A percentile compares a stretch with the other conserved stretches of the same genome.
Conservation (phyloP, 495 filamentous ascomycete genomes). For the Hypoxylon perforatum region DNA sequence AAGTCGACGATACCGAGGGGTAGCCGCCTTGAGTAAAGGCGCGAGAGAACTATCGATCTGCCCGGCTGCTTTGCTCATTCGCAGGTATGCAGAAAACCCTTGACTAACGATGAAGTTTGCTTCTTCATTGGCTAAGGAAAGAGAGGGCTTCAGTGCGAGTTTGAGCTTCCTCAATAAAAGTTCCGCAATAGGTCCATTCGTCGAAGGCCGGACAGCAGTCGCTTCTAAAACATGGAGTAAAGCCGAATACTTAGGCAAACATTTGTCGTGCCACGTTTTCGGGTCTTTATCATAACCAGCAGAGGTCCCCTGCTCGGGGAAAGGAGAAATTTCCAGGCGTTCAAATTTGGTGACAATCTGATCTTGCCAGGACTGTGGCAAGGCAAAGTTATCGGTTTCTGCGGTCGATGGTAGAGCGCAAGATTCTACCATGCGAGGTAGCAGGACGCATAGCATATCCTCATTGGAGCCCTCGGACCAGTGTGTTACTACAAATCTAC, state of each 20-base stretch:
- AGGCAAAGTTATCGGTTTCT: constrained; percentile 66
- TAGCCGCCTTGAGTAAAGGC: constrained; percentile 68
- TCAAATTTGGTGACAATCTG: constrained; percentile 74
- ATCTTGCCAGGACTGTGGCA: constrained; percentile 75
- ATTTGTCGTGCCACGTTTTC: constrained; percentile 64
- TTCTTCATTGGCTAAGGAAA: constrained; percentile 64
- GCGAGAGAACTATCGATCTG: constrained; percentile 65
- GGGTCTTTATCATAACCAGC: constrained; percentile 60
- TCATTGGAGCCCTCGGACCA: constrained; percentile 74
- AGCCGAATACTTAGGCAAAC: constrained; percentile 66
- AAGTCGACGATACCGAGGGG: constrained; percentile 69
- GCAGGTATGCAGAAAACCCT: constrained; percentile 64
- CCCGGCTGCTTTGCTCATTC: constrained; percentile 59
- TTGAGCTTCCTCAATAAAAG: constrained; percentile 66
- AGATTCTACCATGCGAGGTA: constrained; percentile 73
- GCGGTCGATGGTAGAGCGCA: constrained; percentile 58
- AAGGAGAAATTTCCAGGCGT: constrained; percentile 63
- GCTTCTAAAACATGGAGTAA: constrained; percentile 61
- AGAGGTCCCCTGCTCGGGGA: constrained; percentile 61
- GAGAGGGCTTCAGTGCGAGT: constrained; percentile 65
- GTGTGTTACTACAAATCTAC: constrained; percentile 74
- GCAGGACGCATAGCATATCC: constrained; percentile 71
- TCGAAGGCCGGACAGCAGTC: constrained; percentile 63
- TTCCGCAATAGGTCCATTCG: constrained; percentile 64
- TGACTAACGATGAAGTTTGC: constrained; percentile 67